Base-by-base conservation (phyloP, 2,329 filamentous ascomycete species). In the Calonectria pauciramosa region DNA sequence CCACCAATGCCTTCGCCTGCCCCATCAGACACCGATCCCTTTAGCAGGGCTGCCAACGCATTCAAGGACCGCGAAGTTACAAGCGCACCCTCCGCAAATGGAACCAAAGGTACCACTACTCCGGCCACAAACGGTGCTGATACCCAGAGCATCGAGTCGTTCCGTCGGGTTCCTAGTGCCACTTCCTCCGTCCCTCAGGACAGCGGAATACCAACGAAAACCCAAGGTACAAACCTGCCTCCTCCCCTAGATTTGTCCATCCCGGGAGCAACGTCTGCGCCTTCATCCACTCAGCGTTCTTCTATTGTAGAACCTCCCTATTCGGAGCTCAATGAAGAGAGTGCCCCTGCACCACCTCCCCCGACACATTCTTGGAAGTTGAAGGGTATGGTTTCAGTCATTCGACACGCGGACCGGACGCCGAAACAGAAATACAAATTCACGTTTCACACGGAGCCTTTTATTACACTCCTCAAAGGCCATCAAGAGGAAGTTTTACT, bases 381-480 rank as follows among this genome's bases (percentile, higher is more conserved):
- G 68, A 99, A 99, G 86, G 97, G 97, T 16, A 96, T 99, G 86
- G 96, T 99, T 0, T 96, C 96, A 2, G 97, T 99, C 20, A 96
- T 99, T 78, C 93, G 97, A 34, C 97, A 99, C 85, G 97, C 97
- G 3, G 97, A 99, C 86, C 94, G 97, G 71, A 99, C 97, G 1
- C 97, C 97, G 3, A 99, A 99, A 86, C 97, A 99, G 82, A 99
- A 99, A 84, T 98, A 98, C 89, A 99, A 99, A 84, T 99, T 99
- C 82, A 99, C 97, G 0, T 99, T 99, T 81, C 97, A 99, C 82
- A 98, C 96, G 0, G 95, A 96, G 76, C 97, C 97, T 0, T 99
- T 99, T 82, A 96, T 99, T 76, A 95, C 98, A 77, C 89, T 99
- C 5, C 91, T 99, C 52, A 98, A 96, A 83, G 97, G 97, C 0